Base-by-base conservation (phyloP, 169 alveolate genomes). In the Plasmodium adleri region DNA sequence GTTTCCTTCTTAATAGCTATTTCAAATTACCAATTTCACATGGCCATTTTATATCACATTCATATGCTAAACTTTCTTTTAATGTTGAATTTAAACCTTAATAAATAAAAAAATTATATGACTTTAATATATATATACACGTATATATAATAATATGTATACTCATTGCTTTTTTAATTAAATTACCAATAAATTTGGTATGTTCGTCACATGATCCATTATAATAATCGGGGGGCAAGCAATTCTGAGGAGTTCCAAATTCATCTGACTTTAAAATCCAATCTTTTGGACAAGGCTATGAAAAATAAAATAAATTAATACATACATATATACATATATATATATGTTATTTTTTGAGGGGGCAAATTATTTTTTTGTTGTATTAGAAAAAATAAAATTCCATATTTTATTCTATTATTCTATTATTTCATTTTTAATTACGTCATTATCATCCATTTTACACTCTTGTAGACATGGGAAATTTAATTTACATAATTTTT, bases 221-320 rank as follows among this genome's bases (percentile, higher is more conserved):
- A 47, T 78, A 78, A 45, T 78, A n/a, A 66, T 78, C 89, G 1
- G 89, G 89, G 72, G 89, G 78, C 0, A 78, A 49, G n/a, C 89
- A 78, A 22, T 52, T 66, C 5, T 49, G 12, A 10, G 89, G 72
- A n/a, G 17, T 64, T 66, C 89, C 89, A 10, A 26, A 78, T 52
- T 50, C 75, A n/a, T 78, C 70, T 59, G 89, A 78, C 54, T 78
- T 78, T 24, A 78, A 24, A 26, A 78, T 26, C 89, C 89, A 78
- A 64, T 71, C 43, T 45, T 54, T 4, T 3, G 89, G 89, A 64
- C 89, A 78, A 3, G 89, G 89, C 89, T 78, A 22, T 66, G 13
- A 13, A 22, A 66, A 70, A 52, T 1, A 62, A 43, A 7, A 10
- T 9, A 71, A 71, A 70, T 43, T 10, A 17, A 12, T 54, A 54